phyloP scores from a whole-genome alignment of 2,329 filamentous ascomycete genomes.

The Nigrospora sphaerica region DNA sequence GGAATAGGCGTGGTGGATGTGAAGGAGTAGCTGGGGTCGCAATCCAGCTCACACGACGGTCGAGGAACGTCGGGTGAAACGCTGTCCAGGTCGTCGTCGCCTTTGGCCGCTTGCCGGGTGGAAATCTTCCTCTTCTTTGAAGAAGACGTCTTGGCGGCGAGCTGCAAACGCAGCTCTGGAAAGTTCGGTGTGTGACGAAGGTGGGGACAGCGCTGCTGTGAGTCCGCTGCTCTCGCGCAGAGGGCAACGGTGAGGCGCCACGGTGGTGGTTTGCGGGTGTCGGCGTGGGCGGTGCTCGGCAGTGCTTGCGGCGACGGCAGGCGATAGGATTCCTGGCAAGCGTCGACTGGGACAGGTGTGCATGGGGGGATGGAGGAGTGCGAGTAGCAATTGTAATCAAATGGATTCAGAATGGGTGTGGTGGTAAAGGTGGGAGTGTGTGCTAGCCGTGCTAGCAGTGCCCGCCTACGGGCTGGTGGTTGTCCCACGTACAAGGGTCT shows the following conservation, averaged over 20 bases:
- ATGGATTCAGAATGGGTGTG: too few species aligned
- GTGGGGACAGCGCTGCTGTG: constrained; percentile 4
- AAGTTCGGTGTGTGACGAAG: constrained; percentile 11
- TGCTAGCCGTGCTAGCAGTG: too few species aligned
- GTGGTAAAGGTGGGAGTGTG: too few species aligned
- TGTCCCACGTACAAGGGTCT: too few species aligned
- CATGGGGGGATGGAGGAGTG: too few species aligned
- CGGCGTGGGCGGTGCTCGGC: neutral
- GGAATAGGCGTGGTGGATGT: constrained; percentile 31
- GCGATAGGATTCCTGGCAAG: too few species aligned
- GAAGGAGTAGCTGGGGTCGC: constrained; percentile 45
- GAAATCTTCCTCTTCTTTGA: constrained; percentile 66
- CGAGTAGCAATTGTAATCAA: too few species aligned
- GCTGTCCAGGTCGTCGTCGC: constrained; percentile 27
- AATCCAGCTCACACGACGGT: constrained; percentile 44
- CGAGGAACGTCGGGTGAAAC: constrained; percentile 37
- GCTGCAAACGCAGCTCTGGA: constrained; percentile 57
- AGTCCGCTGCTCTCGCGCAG: neutral
- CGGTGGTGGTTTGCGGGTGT: constrained; percentile 5
- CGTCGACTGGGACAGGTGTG: too few species aligned
- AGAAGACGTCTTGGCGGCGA: constrained; percentile 66
- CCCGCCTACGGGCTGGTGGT: too few species aligned
- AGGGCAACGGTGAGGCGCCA: constrained; percentile 2
- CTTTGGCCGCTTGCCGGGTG: constrained; percentile 35
- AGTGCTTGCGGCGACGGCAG: neutral